Evolutionary conservation across 257 asterid species (phyloP).

Genomic region (Nicotiana otophora): DNA sequence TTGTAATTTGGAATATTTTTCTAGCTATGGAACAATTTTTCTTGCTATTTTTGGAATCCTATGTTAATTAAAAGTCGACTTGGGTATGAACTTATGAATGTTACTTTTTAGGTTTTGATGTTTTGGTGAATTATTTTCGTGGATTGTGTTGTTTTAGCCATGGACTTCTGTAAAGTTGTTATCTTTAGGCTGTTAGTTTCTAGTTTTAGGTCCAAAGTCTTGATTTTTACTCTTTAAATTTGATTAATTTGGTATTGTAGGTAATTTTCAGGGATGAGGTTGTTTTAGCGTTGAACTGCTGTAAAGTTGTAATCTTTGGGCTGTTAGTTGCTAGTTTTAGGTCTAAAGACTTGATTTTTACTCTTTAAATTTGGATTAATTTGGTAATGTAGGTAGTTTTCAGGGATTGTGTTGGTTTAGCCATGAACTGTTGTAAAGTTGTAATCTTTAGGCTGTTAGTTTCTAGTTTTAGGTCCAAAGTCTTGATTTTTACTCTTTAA

Average conservation of each 20-base stretch:
- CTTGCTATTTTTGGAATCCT: background rate
- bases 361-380: background rate
- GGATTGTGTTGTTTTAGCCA: background rate
- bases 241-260: constrained; percentile 1
- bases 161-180: constrained; percentile 5
- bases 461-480: background rate
- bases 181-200: background rate
- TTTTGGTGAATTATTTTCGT: background rate
- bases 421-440: background rate
- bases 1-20: background rate
- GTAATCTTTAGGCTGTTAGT: background rate
- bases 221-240: background rate
- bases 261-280: too few relatives aligned
- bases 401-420: background rate
- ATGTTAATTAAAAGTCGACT: background rate
- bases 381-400: background rate
- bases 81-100: background rate
- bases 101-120: constrained; percentile 5
- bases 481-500: background rate
- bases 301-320: constrained; percentile 5
- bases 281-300: too few relatives aligned
- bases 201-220: background rate
- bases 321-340: background rate
- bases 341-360: background rate
- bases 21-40: background rate